phyloP scores from a whole-genome alignment of 768 basidiomycete species.

The Naganishia kalamii region DNA sequence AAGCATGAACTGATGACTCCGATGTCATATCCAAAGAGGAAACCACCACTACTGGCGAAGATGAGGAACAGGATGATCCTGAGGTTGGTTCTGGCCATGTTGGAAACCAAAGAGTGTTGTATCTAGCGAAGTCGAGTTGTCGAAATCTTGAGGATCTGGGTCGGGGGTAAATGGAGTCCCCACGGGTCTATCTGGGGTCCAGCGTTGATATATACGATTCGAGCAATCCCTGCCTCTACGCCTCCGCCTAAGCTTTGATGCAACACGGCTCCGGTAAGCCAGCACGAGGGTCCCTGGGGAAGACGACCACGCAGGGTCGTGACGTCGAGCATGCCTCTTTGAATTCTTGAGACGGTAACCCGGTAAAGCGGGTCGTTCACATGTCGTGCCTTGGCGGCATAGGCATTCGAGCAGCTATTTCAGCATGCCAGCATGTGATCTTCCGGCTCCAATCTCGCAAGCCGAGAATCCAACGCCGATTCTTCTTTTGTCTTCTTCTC shows the following conservation, averaged over 20 bases:
- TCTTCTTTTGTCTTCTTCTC: too few species aligned
- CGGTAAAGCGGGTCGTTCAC: too few species aligned
- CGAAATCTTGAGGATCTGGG: not conserved
- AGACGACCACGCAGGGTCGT: too few species aligned
- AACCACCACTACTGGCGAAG: constrained; percentile 16
- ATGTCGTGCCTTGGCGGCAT: too few species aligned
- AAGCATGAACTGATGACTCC: constrained; percentile 18
- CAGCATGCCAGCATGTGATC: too few species aligned
- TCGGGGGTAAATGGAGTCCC: not conserved
- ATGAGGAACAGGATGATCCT: constrained; percentile 12
- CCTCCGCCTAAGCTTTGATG: too few species aligned
- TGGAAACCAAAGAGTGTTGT: not conserved
- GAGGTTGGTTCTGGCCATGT: constrained; percentile 6
- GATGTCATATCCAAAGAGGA: constrained; percentile 18
- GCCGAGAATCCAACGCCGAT: too few species aligned
- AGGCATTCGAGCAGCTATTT: too few species aligned
- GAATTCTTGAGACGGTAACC: too few species aligned
- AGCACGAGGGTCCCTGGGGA: not conserved
- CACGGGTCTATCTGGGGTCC: not conserved
- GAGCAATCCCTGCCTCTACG: too few species aligned
- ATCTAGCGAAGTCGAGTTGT: not conserved
- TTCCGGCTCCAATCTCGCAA: too few species aligned
- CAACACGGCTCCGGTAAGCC: not conserved
- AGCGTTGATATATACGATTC: not conserved
- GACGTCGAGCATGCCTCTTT: too few species aligned